A percentile compares a stretch with the other conserved stretches of the same genome.
These are phyloP conservation scores for Lactifluus rugatus DNA, from an alignment of 768 basidiomycete species.

Conservation along the genomic window DNA sequence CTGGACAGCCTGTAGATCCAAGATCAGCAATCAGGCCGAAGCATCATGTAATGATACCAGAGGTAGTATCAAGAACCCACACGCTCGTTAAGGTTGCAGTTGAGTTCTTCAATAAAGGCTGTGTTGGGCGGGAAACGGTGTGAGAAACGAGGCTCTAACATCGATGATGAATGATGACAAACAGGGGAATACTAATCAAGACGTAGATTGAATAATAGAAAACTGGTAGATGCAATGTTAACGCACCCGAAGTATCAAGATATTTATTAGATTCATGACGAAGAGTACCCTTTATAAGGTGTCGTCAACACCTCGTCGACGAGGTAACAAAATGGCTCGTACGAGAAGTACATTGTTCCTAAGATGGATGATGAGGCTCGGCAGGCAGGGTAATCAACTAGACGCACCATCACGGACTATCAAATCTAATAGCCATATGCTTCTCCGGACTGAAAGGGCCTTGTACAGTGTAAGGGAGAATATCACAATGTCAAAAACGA, in stretches of 20 bases:
- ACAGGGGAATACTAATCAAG: slow-evolving; percentile 7
- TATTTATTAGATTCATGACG: slow-evolving; percentile 4
- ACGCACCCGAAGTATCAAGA: slow-evolving; percentile 6
- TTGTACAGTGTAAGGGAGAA: slow-evolving; percentile 9
- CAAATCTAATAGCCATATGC: neutral
- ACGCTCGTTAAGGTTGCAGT: slow-evolving; percentile 8
- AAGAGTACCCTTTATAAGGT: slow-evolving; percentile 1
- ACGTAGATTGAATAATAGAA: neutral
- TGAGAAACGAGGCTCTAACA: neutral
- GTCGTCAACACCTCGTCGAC: neutral
- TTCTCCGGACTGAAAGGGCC: neutral
- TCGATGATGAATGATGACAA: neutral
- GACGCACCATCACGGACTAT: slow-evolving; percentile 11
- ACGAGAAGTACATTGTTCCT: slow-evolving; percentile 15
- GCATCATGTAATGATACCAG: no score
- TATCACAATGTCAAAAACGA: slow-evolving; percentile 1
- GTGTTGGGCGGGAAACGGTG: neutral
- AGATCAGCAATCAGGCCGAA: neutral
- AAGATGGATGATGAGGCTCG: neutral
- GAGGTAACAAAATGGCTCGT: neutral
- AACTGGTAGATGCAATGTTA: neutral
- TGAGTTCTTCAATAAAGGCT: neutral
- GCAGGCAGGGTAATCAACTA: neutral
- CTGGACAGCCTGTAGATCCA: neutral
- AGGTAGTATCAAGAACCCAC: neutral